These are phyloP conservation scores for Roridomyces roridus DNA, from an alignment of 768 basidiomycete species.

Conservation along the genomic window DNA sequence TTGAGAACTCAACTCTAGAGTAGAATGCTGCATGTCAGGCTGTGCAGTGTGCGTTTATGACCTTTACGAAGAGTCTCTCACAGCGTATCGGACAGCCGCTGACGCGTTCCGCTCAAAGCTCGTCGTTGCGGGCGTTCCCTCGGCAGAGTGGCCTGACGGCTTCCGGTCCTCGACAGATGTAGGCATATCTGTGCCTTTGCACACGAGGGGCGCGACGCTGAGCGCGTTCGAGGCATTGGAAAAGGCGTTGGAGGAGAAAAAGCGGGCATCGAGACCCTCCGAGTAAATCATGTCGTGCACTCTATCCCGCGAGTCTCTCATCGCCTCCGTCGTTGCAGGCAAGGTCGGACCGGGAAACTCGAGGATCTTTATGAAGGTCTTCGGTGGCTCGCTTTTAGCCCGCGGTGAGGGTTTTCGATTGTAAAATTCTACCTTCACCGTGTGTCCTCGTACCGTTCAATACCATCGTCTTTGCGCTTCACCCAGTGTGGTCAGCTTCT, in stretches of 20 bases:
- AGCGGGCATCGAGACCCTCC: background rate
- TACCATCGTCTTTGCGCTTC: no score
- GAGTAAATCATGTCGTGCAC: slow-evolving; percentile 2
- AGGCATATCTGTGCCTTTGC: slow-evolving; percentile 27
- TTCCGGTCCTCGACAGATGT: slow-evolving; percentile 38
- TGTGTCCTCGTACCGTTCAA: no score
- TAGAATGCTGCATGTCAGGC: slow-evolving; percentile 95
- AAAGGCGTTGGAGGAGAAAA: slow-evolving; percentile 56
- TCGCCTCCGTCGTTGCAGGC: background rate
- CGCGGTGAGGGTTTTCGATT: background rate
- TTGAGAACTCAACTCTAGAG: background rate
- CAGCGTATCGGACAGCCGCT: slow-evolving; percentile 64
- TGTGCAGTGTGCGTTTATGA: slow-evolving; percentile 94
- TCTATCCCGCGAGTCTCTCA: background rate
- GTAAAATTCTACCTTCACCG: no score
- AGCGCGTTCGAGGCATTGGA: slow-evolving; percentile 81
- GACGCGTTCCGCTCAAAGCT: slow-evolving; percentile 57
- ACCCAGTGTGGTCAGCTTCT: no score
- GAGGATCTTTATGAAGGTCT: slow-evolving; percentile 43
- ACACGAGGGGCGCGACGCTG: slow-evolving; percentile 44
- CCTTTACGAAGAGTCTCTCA: slow-evolving; percentile 77
- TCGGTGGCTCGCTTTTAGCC: slow-evolving; percentile 37
- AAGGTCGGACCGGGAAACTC: slow-evolving; percentile 14
- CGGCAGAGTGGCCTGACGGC: slow-evolving; percentile 68
- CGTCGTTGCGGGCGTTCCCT: slow-evolving; percentile 51